A percentile compares a stretch with the other conserved stretches of the same genome.
These are phyloP conservation scores for Hirschioporus abietinus DNA, from an alignment of 768 basidiomycete species.

Conservation along the genomic window DNA sequence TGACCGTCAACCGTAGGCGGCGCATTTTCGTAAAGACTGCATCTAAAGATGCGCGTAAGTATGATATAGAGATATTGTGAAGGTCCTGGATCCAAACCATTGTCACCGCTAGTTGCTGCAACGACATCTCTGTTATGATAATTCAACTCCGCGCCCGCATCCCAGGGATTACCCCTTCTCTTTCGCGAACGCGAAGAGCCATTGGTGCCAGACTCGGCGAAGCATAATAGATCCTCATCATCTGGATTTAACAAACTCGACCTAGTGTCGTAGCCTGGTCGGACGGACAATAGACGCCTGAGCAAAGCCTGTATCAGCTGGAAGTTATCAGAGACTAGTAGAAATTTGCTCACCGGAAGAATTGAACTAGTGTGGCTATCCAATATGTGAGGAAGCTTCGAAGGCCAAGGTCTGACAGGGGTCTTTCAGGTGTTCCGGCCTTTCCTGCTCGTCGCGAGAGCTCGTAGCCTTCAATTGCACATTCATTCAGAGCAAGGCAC, in stretches of 20 bases:
- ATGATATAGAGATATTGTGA: background rate
- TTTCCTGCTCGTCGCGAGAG: constrained; percentile 75
- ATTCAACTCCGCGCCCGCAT: background rate
- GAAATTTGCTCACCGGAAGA: constrained; percentile 53
- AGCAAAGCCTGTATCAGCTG: background rate
- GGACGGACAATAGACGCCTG: constrained; percentile 54
- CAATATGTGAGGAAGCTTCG: constrained; percentile 88
- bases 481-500: background rate
- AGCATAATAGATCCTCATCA: background rate
- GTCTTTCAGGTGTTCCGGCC: constrained; percentile 90
- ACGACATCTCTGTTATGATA: constrained; percentile 2
- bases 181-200: background rate
- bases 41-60: constrained; percentile 31
- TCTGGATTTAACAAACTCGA: background rate
- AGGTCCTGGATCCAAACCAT: constrained; percentile 5
- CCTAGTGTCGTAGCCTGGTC: constrained; percentile 29
- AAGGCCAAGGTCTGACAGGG: constrained; percentile 88
- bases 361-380: constrained; percentile 79
- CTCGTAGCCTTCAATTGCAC: constrained; percentile 68
- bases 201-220: background rate
- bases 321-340: background rate
- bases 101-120: background rate
- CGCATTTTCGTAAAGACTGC: constrained; percentile 49
- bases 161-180: background rate
- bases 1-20: constrained; percentile 49